Percentiles rank a stretch among this genome's conserved stretches.
Conservation (phyloP, 169 alveolate species). For the Miamiensis avidus region DNA sequence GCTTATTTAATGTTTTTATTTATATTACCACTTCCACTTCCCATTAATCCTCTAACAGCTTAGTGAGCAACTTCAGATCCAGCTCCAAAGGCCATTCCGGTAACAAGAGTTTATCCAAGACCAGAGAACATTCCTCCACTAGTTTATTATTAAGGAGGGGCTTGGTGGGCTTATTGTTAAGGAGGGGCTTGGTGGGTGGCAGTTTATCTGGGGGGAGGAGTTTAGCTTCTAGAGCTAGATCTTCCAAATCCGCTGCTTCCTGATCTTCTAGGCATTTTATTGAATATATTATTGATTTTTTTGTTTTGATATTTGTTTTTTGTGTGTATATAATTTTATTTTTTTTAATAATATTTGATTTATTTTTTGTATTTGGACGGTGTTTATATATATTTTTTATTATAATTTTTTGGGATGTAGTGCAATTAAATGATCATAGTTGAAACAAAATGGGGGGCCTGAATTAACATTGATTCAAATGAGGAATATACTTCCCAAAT, state of each 20-base stretch:
- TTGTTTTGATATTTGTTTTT: no score
- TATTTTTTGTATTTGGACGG: no score
- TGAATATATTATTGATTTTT: no score
- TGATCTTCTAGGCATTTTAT: constrained; percentile 32
- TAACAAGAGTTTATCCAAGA: constrained; percentile 55
- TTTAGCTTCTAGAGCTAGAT: background rate
- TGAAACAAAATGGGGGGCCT: no score
- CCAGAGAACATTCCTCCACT: constrained; percentile 71
- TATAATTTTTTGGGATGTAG: no score
- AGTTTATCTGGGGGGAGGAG: constrained; percentile 36
- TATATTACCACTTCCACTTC: constrained; percentile 38
- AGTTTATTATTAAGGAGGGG: constrained; percentile 33
- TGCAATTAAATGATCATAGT: no score
- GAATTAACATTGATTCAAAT: no score
- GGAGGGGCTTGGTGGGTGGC: constrained; percentile 57
- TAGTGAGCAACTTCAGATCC: constrained; percentile 72
- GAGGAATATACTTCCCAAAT: no score
- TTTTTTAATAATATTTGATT: no score
- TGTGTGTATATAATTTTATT: no score
- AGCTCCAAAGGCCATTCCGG: constrained; percentile 75
- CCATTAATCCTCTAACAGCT: constrained; percentile 60
- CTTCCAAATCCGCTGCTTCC: constrained; percentile 6
- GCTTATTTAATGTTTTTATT: background rate
- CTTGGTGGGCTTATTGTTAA: constrained; percentile 37
- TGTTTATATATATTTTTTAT: no score